Conservation (phyloP, 2,329 filamentous ascomycete genomes). For the Ophiostoma angusticollis region DNA sequence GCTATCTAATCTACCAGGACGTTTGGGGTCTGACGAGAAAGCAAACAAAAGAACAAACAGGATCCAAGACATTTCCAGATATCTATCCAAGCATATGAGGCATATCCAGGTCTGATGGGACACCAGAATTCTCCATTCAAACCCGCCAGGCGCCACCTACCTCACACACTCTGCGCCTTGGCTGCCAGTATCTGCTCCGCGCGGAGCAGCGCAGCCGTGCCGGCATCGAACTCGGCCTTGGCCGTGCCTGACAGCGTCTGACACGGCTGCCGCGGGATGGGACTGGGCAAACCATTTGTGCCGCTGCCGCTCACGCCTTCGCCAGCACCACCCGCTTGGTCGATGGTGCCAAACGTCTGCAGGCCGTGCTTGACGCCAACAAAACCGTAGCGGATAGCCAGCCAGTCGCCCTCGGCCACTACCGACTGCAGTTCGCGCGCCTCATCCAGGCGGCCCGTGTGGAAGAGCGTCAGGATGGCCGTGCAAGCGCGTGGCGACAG, state of each 20-base stretch:
- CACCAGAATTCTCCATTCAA: too few species aligned
- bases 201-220: background rate
- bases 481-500: slow-evolving; percentile 50
- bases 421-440: slow-evolving; percentile 44
- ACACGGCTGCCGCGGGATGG: slow-evolving; percentile 7
- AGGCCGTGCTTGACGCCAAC: slow-evolving; percentile 35
- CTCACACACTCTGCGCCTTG: background rate
- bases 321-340: background rate
- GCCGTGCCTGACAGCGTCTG: slow-evolving; percentile 1
- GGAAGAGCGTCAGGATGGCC: slow-evolving; percentile 46
- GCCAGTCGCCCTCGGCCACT: slow-evolving; percentile 33
- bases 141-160: too few species aligned
- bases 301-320: background rate
- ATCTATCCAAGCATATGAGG: too few species aligned
- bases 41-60: too few species aligned
- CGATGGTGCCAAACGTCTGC: slow-evolving; percentile 12
- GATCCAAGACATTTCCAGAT: too few species aligned
- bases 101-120: too few species aligned
- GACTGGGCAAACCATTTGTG: background rate
- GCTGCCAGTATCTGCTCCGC: slow-evolving; percentile 1
- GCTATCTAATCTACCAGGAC: too few species aligned
- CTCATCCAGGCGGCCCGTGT: slow-evolving; percentile 42
- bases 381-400: slow-evolving; percentile 35
- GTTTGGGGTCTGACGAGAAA: too few species aligned
- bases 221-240: slow-evolving; percentile 9